Evolutionary conservation across 352 stramenopile genomes (phyloP).

Genomic region (Phytophthora pistaciae): DNA sequence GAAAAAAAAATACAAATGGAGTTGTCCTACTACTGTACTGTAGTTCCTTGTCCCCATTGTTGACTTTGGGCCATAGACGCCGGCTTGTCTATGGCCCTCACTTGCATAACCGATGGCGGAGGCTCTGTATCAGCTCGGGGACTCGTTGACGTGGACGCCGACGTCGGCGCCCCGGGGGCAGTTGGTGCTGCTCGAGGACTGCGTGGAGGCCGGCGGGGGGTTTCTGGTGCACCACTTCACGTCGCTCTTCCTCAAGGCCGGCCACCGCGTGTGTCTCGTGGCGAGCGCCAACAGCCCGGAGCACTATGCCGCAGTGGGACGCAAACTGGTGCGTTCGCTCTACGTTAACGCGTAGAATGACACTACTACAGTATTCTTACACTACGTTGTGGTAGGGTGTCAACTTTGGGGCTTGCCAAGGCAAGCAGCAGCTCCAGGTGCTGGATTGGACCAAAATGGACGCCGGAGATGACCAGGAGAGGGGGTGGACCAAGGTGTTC

Average conservation of each 20-base stretch:
- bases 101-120: slow-evolving; percentile 52
- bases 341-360: background rate
- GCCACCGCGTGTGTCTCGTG: slow-evolving; percentile 73
- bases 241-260: slow-evolving; percentile 75
- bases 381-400: slow-evolving; percentile 42
- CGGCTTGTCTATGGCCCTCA: slow-evolving; percentile 30
- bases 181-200: slow-evolving; percentile 68
- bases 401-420: slow-evolving; percentile 49
- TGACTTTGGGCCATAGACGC: too few relatives aligned
- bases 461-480: slow-evolving; percentile 1
- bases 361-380: background rate
- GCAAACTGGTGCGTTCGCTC: slow-evolving; percentile 60
- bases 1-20: too few relatives aligned
- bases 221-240: slow-evolving; percentile 83
- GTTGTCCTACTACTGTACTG: too few relatives aligned
- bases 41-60: too few relatives aligned
- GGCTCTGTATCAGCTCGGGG: slow-evolving; percentile 57
- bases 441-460: slow-evolving; percentile 48
- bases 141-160: slow-evolving; percentile 64
- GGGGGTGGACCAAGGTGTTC: slow-evolving; percentile 40
- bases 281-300: slow-evolving; percentile 55
- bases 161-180: slow-evolving; percentile 56
- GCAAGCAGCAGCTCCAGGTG: slow-evolving; percentile 47
- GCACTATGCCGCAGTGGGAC: slow-evolving; percentile 69
- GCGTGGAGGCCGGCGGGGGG: slow-evolving; percentile 54